A percentile compares a stretch with the other conserved stretches of the same genome.
These are phyloP conservation scores for Pestalotiopsis sp. DNA, from an alignment of 2,329 filamentous ascomycete species.

Conservation along the genomic window DNA sequence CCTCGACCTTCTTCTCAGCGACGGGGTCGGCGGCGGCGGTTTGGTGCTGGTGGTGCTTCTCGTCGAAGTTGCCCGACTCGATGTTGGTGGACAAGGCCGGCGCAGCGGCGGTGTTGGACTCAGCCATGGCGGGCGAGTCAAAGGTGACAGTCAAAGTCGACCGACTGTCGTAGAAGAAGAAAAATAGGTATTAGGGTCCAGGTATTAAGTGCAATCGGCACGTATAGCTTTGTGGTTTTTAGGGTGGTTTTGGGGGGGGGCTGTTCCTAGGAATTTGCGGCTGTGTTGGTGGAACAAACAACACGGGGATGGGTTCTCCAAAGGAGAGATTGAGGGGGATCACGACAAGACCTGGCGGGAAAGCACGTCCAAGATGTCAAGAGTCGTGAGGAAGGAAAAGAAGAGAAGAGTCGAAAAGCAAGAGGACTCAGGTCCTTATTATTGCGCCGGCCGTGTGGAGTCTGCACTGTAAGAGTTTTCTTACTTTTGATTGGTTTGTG, in stretches of 20 bases:
- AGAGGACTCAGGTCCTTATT: background rate
- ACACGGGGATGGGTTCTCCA: background rate
- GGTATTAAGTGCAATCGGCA: constrained; percentile 4
- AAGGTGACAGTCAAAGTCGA: constrained; percentile 14
- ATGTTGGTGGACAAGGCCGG: constrained; percentile 67
- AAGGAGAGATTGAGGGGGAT: constrained; percentile 13
- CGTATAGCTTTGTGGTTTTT: background rate
- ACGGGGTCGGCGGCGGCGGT: constrained; percentile 37
- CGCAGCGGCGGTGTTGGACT: constrained; percentile 52
- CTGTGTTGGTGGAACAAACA: constrained; percentile 5
- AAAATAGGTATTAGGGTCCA: constrained; percentile 7
- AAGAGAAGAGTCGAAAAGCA: constrained; percentile 1
- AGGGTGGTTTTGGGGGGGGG: background rate
- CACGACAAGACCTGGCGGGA: constrained; percentile 6
- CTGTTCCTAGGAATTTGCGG: constrained; percentile 4
- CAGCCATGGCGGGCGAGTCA: constrained; percentile 51
- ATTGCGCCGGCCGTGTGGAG: constrained; percentile 12
- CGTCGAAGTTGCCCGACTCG: constrained; percentile 66
- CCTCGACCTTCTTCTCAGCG: constrained; percentile 47
- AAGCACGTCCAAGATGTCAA: constrained; percentile 12
- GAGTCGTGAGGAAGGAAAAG: constrained; percentile 12
- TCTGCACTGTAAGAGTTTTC: constrained; percentile 11
- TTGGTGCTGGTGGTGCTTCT: constrained; percentile 49
- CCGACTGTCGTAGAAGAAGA: constrained; percentile 11
- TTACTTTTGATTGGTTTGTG: background rate